phyloP scores from a whole-genome alignment of 2,329 filamentous ascomycete genomes.

The Dothistroma septosporum region DNA sequence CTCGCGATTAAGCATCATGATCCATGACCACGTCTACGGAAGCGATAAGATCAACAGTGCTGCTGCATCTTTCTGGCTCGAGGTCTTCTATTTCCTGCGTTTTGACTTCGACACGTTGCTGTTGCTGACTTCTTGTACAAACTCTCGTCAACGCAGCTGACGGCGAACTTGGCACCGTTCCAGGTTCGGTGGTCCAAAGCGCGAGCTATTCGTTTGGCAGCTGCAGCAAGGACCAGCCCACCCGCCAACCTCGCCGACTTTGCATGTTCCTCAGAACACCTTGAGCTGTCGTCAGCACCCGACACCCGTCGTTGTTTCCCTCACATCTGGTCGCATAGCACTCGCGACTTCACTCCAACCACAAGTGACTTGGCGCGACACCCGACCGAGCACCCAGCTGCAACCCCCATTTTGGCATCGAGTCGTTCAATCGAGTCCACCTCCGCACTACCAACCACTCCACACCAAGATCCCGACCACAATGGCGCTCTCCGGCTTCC shows the following conservation, averaged over 20 bases:
- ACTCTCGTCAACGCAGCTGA: not conserved
- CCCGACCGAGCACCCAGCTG: not conserved
- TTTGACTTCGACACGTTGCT: not conserved
- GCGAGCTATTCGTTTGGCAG: not conserved
- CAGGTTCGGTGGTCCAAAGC: not conserved
- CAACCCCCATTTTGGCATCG: not conserved
- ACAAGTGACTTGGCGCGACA: not conserved
- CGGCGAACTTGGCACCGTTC: not conserved
- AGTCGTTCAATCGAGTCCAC: not conserved
- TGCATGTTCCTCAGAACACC: not conserved
- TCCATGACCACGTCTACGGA: not conserved
- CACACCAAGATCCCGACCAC: not conserved
- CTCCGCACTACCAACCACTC: not conserved
- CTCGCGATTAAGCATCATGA: not conserved
- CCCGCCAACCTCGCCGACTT: not conserved
- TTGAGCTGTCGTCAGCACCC: not conserved
- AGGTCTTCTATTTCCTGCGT: not conserved
- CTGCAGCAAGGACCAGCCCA: not conserved
- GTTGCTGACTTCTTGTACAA: not conserved
- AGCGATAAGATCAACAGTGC: not conserved
- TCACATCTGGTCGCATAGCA: slow-evolving; percentile 1
- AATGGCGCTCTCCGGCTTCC: slow-evolving; percentile 52
- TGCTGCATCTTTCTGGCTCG: not conserved
- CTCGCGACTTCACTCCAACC: not conserved
- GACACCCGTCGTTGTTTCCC: not conserved